Percentiles rank a stretch among this genome's conserved stretches.
Evolutionary conservation across 352 stramenopile species (phyloP).

Genomic region (Pythium sp.): DNA sequence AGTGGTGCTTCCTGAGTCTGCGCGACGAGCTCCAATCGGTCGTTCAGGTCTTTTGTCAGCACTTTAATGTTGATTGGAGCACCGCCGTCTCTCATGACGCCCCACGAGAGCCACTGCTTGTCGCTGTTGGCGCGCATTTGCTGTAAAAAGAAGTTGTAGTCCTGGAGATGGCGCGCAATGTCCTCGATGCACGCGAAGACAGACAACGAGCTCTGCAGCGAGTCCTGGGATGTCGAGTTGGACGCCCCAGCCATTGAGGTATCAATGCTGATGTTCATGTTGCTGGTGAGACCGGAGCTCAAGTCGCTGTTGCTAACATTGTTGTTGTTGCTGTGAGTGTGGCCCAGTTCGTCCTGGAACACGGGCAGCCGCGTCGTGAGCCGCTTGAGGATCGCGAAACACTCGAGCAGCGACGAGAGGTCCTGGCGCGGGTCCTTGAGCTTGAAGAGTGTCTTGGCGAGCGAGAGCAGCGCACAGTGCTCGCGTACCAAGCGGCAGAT

Average conservation of each 20-base stretch:
- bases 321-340: background rate
- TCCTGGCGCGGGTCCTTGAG: conserved; percentile 52
- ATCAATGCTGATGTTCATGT: conserved; percentile 9
- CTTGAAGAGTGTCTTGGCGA: conserved; percentile 44
- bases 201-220: conserved; percentile 27
- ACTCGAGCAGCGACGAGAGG: conserved; percentile 47
- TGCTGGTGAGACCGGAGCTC: conserved; percentile 16
- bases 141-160: conserved; percentile 55
- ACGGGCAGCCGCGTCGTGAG: conserved; percentile 28
- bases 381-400: conserved; percentile 46
- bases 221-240: conserved; percentile 18
- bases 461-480: conserved; percentile 49
- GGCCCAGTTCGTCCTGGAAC: conserved; percentile 15
- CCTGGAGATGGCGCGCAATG: conserved; percentile 52
- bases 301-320: conserved; percentile 19
- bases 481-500: conserved; percentile 52
- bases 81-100: background rate
- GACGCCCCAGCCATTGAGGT: conserved; percentile 9
- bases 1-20: conserved; percentile 24
- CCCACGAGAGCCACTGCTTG: conserved; percentile 12
- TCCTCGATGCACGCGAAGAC: conserved; percentile 51
- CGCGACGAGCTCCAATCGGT: conserved; percentile 31
- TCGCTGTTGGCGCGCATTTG: conserved; percentile 25
- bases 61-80: conserved; percentile 26
- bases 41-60: conserved; percentile 34